A percentile compares a stretch with the other conserved stretches of the same genome.
phyloP scores from a whole-genome alignment of 192 early-diverging fungal genomes.

The Backusella liffmaniae region DNA sequence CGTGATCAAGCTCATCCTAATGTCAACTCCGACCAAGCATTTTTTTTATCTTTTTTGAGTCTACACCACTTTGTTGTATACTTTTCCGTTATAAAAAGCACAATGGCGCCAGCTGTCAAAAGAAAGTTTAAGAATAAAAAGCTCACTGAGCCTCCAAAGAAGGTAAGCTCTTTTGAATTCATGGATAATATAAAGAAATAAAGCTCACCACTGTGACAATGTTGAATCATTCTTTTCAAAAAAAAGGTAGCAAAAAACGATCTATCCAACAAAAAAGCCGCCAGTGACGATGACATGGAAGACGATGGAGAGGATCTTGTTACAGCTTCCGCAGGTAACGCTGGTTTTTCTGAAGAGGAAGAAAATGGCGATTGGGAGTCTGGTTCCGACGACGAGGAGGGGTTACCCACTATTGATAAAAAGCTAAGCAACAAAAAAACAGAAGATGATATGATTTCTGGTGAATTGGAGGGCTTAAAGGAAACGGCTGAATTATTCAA shows the following conservation, averaged over 20 bases:
- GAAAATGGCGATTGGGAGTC: slow-evolving; percentile 44
- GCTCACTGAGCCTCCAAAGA: neutral
- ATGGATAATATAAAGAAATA: neutral
- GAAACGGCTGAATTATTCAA: slow-evolving; percentile 84
- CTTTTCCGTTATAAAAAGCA: neutral
- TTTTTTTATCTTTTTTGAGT: slow-evolving; percentile 7
- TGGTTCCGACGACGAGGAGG: slow-evolving; percentile 32
- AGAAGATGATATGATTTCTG: slow-evolving; percentile 42
- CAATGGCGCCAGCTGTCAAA: slow-evolving; percentile 18
- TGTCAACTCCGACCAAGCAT: neutral
- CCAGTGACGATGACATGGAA: slow-evolving; percentile 3
- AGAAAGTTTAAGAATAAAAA: slow-evolving; percentile 16
- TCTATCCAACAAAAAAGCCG: neutral
- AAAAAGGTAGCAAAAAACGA: slow-evolving; percentile 1
- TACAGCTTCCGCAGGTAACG: slow-evolving; percentile 16
- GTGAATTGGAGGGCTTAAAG: slow-evolving; percentile 82
- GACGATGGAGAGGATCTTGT: slow-evolving; percentile 33
- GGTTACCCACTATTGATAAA: slow-evolving; percentile 43
- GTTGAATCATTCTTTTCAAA: neutral
- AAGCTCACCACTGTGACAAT: neutral
- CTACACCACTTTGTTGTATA: neutral
- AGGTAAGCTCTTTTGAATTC: neutral
- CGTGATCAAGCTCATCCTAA: neutral
- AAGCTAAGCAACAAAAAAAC: slow-evolving; percentile 26
- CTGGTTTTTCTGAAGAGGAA: slow-evolving; percentile 28